Percentiles rank a stretch among this genome's conserved stretches.
Conservation (phyloP, 805 yeast species). For the Suhomyces kilbournensis region DNA sequence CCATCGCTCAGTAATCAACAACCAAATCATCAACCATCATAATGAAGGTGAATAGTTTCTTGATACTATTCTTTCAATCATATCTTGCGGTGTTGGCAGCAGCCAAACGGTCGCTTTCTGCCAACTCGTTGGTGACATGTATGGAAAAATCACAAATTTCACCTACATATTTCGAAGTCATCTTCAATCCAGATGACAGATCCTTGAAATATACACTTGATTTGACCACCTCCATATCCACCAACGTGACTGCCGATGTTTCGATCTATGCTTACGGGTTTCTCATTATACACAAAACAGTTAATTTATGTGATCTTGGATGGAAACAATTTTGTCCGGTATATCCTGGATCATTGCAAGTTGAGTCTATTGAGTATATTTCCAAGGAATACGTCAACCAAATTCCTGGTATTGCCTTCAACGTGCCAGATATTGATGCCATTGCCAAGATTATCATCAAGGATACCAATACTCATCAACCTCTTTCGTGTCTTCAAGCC, state of each 20-base stretch:
- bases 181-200: slow-evolving; percentile 67
- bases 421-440: slow-evolving; percentile 86
- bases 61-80: neutral
- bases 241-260: slow-evolving; percentile 64
- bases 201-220: slow-evolving; percentile 68
- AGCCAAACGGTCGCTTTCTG: slow-evolving; percentile 38
- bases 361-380: slow-evolving; percentile 66
- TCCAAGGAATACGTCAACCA: slow-evolving; percentile 44
- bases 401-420: slow-evolving; percentile 83
- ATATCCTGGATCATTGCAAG: slow-evolving; percentile 75
- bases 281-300: slow-evolving; percentile 51
- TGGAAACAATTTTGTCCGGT: slow-evolving; percentile 92
- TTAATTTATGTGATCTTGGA: slow-evolving; percentile 63
- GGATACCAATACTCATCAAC: slow-evolving; percentile 39
- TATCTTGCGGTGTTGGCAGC: neutral
- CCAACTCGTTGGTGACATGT: slow-evolving; percentile 83
- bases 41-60: neutral
- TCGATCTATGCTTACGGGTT: slow-evolving; percentile 87
- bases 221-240: slow-evolving; percentile 64
- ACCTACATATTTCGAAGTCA: slow-evolving; percentile 72
- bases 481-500: slow-evolving; percentile 73
- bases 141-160: slow-evolving; percentile 72
- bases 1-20: neutral
- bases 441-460: slow-evolving; percentile 55
- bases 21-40: neutral